phyloP scores from a whole-genome alignment of 208 protist genomes.

The Crithidia mellificae region DNA sequence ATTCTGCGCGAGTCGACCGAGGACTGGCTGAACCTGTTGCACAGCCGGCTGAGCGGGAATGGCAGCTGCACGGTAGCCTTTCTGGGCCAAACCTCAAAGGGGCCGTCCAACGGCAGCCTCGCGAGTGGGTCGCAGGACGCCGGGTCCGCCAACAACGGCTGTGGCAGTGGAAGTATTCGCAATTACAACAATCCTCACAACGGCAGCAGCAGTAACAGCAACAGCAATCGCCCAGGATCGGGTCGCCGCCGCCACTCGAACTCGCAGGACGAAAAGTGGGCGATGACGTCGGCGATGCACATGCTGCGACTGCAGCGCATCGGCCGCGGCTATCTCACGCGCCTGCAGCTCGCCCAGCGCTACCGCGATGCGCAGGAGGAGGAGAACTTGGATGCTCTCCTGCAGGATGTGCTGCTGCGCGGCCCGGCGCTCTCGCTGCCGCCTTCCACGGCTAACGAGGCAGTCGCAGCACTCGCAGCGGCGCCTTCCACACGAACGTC shows the following conservation, averaged over 20 bases:
- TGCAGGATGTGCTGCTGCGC: conserved; percentile 21
- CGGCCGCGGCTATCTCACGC: conserved; percentile 33
- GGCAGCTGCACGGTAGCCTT: conserved; percentile 26
- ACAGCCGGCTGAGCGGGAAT: conserved; percentile 4
- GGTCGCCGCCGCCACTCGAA: not conserved
- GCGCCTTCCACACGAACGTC: not conserved
- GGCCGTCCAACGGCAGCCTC: conserved; percentile 2
- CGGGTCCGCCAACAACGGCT: not conserved
- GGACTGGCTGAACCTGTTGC: conserved; percentile 20
- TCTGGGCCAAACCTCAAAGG: conserved; percentile 11
- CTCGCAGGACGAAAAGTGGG: conserved; percentile 10
- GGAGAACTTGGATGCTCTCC: conserved; percentile 21
- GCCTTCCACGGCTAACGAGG: not conserved
- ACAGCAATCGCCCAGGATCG: not conserved
- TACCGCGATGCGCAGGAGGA: conserved; percentile 27
- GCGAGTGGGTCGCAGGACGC: not conserved
- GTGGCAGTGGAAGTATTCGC: too few species aligned
- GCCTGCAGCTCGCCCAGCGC: conserved; percentile 10
- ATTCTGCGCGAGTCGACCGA: conserved; percentile 17
- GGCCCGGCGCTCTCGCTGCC: not conserved
- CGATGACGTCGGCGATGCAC: not conserved
- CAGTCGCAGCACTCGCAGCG: not conserved
- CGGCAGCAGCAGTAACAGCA: too few species aligned
- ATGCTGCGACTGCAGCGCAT: conserved; percentile 26
- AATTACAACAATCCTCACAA: too few species aligned